These are phyloP conservation scores for Phialophora chinensis DNA, from an alignment of 2,329 filamentous ascomycete species.

Conservation along the genomic window DNA sequence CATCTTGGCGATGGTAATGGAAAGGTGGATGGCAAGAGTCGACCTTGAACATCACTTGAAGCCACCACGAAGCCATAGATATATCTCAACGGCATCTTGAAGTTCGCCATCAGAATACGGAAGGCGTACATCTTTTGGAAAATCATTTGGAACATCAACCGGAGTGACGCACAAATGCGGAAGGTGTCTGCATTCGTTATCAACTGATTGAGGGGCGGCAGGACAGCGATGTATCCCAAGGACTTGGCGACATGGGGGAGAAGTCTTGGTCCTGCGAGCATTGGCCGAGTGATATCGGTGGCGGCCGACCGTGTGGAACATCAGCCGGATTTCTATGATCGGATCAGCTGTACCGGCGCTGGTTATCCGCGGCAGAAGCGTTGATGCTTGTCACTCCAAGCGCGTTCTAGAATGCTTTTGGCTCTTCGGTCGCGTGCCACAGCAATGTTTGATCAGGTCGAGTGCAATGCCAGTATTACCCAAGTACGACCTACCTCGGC, in stretches of 20 bases:
- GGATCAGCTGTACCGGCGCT: background rate
- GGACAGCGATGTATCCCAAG: constrained; percentile 30
- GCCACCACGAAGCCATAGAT: constrained; percentile 9
- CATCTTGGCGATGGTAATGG: constrained; percentile 24
- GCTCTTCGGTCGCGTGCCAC: background rate
- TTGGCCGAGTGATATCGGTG: constrained; percentile 14
- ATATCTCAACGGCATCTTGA: constrained; percentile 12
- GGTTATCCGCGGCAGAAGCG: constrained; percentile 5
- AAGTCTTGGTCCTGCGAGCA: constrained; percentile 11
- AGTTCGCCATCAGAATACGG: constrained; percentile 1
- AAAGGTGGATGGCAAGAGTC: background rate
- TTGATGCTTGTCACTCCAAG: background rate
- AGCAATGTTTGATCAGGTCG: background rate
- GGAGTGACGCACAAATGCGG: constrained; percentile 26
- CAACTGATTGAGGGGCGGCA: constrained; percentile 8
- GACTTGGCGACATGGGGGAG: constrained; percentile 25
- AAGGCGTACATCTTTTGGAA: constrained; percentile 8
- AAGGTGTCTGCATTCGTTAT: constrained; percentile 32
- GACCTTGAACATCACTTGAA: background rate
- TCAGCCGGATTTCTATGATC: background rate
- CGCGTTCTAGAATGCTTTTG: constrained; percentile 1
- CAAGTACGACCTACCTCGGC: background rate
- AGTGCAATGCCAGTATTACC: background rate
- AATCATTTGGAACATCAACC: constrained; percentile 9
- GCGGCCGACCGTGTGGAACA: constrained; percentile 1